Evolutionary conservation across 805 yeast genomes (phyloP).

Genomic region (Wickerhamiella musiphila): DNA sequence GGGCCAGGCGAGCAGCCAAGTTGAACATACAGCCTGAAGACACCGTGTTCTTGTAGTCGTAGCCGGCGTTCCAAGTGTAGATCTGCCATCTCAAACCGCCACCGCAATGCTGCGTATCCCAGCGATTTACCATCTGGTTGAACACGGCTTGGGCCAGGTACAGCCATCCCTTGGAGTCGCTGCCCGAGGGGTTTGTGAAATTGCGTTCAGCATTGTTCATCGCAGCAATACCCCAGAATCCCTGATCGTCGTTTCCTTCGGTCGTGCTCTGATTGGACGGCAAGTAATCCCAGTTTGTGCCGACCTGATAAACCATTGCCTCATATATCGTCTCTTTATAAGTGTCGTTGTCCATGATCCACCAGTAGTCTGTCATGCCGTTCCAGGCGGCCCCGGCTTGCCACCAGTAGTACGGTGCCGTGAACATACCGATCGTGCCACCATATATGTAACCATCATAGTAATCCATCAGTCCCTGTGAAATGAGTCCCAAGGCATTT

Average conservation of each 20-base stretch:
- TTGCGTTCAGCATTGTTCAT: constrained; percentile 75
- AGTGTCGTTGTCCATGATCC: constrained; percentile 49
- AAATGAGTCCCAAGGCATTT: constrained; percentile 41
- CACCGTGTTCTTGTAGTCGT: constrained; percentile 72
- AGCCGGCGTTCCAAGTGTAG: constrained; percentile 75
- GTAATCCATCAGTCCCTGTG: constrained; percentile 64
- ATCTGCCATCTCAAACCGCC: constrained; percentile 93
- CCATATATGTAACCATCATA: constrained; percentile 52
- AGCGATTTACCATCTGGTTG: constrained; percentile 64
- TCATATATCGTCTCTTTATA: constrained; percentile 37
- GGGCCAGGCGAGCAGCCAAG: constrained; percentile 65
- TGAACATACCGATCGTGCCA: constrained; percentile 56
- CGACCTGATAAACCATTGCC: constrained; percentile 51
- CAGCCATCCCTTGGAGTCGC: constrained; percentile 49
- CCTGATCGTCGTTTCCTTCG: constrained; percentile 90
- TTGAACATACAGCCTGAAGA: constrained; percentile 74
- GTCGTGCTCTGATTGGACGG: constrained; percentile 69
- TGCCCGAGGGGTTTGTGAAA: constrained; percentile 55
- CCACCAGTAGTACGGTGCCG: constrained; percentile 78
- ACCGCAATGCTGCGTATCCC: constrained; percentile 47
- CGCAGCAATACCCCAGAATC: constrained; percentile 78
- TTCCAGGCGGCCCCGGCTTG: constrained; percentile 66
- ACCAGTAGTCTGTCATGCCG: constrained; percentile 61
- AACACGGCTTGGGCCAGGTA: constrained; percentile 68
- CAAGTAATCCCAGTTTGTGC: constrained; percentile 46